Evolutionary conservation across 1,284 basidiomycete genomes (phyloP), one percentile per base, ranked within the genome.

Genomic region (Tylopilus sp.): DNA sequence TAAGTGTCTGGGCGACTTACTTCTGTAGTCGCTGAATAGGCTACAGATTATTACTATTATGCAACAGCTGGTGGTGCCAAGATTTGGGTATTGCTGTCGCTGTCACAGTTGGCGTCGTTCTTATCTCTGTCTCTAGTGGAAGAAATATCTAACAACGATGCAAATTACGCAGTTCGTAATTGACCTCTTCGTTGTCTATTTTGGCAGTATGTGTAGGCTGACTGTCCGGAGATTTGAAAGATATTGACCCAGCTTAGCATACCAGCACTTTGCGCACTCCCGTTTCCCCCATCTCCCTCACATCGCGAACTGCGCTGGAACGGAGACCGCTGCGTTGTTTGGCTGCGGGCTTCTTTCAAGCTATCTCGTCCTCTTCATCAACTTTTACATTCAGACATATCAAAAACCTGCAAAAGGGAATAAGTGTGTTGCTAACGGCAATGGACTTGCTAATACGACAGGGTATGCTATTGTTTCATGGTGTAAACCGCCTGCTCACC

Each of bases 151-250:
- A 58, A 98, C 95, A 43, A 84, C 82, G 34, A 87, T 96, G 81
- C 96, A 99, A 75, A 99, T 99, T 66, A 81, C 79, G 36, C 94
- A 97, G 73, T 97, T 97, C 67, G 71, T 97, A 57, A 86, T 97
- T 62, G 94, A 97, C 73, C 73, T 97, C 34, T 81, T 81, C 68
- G 73, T 88, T 57, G 90, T 94, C 59, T 97, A 94, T 78, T 95
- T 94, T 63, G 93, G 90, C 64, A 94, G 93, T 91, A 65, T 60
- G 92, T 84, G 34, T 48, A 45, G 59, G 56, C 53, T 54, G 44
- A 40, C 9, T 50, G 50, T 42, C 45, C 43, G 29, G 20, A 46
- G 33, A 24, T 12, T 10, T 2, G 26, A 28, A 24, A 17, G 29
- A 26, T 56, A 43, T 57, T 61, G 43, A 63, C 51, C 40, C 57